Base-by-base conservation (phyloP, 768 basidiomycete genomes). In the Tremella mesenterica region DNA sequence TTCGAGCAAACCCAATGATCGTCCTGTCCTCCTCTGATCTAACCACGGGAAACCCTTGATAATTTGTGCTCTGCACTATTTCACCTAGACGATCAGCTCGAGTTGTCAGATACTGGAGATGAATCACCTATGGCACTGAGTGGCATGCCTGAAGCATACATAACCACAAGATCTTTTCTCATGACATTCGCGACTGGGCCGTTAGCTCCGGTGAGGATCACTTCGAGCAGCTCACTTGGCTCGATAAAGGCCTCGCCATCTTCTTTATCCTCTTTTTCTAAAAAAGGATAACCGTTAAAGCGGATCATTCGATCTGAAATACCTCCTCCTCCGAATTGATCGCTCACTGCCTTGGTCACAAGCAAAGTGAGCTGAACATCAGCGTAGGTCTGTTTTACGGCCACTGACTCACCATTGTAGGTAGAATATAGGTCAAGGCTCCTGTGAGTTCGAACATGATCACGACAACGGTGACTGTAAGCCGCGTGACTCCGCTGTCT, bases 401-500 rank as follows among this genome's bases (percentile, higher is more conserved):
- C 23, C 50, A 60, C 54, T 20, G 30, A 12, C 79, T 62, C 60
- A 91, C 93, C 95, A 99, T 99, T 13, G 90, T 92, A 5, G 95
- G 95, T 25, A 99, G 75, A 61, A 97, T 92, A 69, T 99, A 97
- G 18, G 90, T 96, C 65, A 97, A 73, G 5, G 95, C 93, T 12
- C 95, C 95, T 3, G 95, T 99, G 18, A 99, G 79, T 67, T 97
- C 93, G 71, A 96, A 97, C 91, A 99, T 97, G 73, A 99, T 92
- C 30, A 97, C 95, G 7, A 97, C 95, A 4, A 99, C 91, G 0
- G 92, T 89, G 25, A 97, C 90, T 0, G 95, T 99, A 53, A 97
- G 87, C 62, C 92, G 81, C 81, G 96, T 99, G 49, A 97, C 83
- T 29, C 95, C 93, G 50, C 95, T 93, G 65, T 29, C 13, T 12